Base-by-base conservation (phyloP, 2,329 filamentous ascomycete species). In the Calonectria leucothoes region DNA sequence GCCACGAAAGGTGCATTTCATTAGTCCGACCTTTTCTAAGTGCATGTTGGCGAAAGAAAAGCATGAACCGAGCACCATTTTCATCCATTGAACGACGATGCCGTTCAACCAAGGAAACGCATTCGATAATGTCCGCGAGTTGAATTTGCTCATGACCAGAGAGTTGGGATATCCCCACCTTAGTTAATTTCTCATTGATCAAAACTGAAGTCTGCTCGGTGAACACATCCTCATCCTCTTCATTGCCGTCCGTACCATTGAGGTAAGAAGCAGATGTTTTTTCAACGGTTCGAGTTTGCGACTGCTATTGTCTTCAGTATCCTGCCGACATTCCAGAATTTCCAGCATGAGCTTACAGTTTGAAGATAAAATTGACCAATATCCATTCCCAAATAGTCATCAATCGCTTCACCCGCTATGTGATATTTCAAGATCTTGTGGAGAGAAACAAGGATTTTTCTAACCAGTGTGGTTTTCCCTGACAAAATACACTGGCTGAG, bases 61-160 rank as follows among this genome's bases (percentile, higher is more conserved):
- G 88, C 85, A 98, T 91, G 83, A 96, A 98, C 52, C 95, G 92
- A 11, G 94, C 93, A 4, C 94, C 96, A 80, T 98, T 98, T 79
- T 95, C 94, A 80, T 98, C 96, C 85, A 98, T 94, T 3, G 95
- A 98, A 7, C 95, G 91, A 23, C 95, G 91, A 80, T 98, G 95
- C 80, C 94, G 94, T 82, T 98, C 95, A 0, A 98, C 94, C 48
- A 94, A 91, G 5, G 94, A 94, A 55, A 94, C 91, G 74, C 95
- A 98, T 83, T 98, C 95, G 42, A 97, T 90, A 61, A 96, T 96
- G 80, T 97, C 93, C 20, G 94, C 93, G 2, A 98, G 87, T 78
- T 94, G 94, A 69, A 97, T 96, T 80, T 98, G 95, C 81, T 98
- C 95, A 71, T 94, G 93, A 35, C 93, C 93, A 0, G 95, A 95